These are phyloP conservation scores for Tricholoma sp. DNA, from an alignment of 768 basidiomycete species.

Conservation along the genomic window DNA sequence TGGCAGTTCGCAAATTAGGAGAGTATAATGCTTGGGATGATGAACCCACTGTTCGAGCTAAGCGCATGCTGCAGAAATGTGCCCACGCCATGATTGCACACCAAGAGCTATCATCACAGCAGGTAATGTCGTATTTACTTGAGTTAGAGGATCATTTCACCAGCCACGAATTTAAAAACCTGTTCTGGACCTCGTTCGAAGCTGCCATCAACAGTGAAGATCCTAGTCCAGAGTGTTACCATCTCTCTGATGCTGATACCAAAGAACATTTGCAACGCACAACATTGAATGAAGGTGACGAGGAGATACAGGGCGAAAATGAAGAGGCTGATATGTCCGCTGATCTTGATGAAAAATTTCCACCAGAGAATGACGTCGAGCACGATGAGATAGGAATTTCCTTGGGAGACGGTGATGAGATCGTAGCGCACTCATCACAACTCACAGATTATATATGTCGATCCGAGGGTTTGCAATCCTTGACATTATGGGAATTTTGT, in stretches of 20 bases:
- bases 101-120: conserved; percentile 35
- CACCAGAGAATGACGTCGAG: not conserved
- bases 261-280: no score
- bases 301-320: no score
- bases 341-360: no score
- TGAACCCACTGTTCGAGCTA: no score
- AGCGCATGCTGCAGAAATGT: no score
- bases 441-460: not conserved
- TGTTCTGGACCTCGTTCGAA: conserved; percentile 15
- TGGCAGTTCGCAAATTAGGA: no score
- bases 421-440: not conserved
- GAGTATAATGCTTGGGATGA: no score
- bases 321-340: no score
- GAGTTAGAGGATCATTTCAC: conserved; percentile 21
- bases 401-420: not conserved
- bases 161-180: no score
- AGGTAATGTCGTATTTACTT: conserved; percentile 29
- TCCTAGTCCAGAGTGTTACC: conserved; percentile 22
- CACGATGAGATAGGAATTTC: not conserved
- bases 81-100: conserved; percentile 24
- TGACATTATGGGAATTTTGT: not conserved
- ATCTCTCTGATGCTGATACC: no score
- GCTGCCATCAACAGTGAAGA: conserved; percentile 13
- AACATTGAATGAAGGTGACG: no score
- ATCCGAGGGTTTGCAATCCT: not conserved